Evolutionary conservation across 371 early-diverging fungal species (phyloP).

Genomic region (Syncephalastrum sp.): DNA sequence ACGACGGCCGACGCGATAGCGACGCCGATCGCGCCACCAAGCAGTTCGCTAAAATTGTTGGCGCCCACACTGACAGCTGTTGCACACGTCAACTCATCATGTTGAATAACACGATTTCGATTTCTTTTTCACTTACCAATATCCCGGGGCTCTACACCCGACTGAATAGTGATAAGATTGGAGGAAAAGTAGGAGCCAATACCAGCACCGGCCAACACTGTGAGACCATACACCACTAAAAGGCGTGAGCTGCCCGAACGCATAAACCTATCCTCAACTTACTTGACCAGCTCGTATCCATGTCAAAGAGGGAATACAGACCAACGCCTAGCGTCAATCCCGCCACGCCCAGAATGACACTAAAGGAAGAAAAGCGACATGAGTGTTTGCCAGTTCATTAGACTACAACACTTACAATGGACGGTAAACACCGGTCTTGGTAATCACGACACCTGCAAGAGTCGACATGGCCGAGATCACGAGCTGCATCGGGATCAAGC

Average conservation of each 20-base stretch:
- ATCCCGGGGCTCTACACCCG: conserved; percentile 38
- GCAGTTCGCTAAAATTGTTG: conserved; percentile 43
- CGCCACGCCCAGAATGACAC: conserved; percentile 38
- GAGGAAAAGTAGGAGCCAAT: conserved; percentile 36
- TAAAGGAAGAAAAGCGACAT: conserved; percentile 6
- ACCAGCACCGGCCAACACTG: conserved; percentile 36
- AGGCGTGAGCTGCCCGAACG: background rate
- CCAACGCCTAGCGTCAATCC: conserved; percentile 35
- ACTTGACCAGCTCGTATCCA: conserved; percentile 26
- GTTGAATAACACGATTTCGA: background rate
- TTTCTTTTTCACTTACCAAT: conserved; percentile 21
- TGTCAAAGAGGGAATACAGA: conserved; percentile 27
- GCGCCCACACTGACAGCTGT: conserved; percentile 46
- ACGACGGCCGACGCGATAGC: conserved; percentile 42
- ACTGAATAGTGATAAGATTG: conserved; percentile 46
- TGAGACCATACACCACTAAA: conserved; percentile 37
- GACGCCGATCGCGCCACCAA: conserved; percentile 51
- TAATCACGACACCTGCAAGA: conserved; percentile 38
- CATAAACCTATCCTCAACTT: conserved; percentile 8
- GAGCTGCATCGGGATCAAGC: conserved; percentile 52
- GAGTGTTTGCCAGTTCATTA: background rate
- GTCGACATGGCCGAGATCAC: conserved; percentile 38
- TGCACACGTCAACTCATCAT: background rate
- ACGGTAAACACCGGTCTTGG: conserved; percentile 47
- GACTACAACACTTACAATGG: conserved; percentile 32